Percentiles rank a stretch among this genome's conserved stretches.
These are phyloP conservation scores for Fusarium stilboides DNA, from an alignment of 2,329 filamentous ascomycete genomes.

Conservation along the genomic window DNA sequence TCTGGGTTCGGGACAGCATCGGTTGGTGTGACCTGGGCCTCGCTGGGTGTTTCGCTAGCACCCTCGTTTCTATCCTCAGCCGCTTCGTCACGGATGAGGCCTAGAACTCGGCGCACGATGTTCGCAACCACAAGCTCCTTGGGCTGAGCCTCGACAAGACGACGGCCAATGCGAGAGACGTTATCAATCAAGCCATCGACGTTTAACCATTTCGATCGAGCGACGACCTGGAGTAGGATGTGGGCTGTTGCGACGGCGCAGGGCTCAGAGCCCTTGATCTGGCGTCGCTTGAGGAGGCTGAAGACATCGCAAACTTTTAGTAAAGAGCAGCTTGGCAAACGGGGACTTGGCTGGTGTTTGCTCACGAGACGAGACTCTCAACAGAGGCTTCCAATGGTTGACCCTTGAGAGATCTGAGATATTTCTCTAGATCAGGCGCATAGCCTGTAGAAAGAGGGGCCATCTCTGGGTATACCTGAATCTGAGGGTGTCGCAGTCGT, in stretches of 20 bases:
- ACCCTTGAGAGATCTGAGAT: constrained; percentile 83
- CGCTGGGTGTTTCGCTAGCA: constrained; percentile 72
- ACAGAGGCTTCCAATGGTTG: constrained; percentile 85
- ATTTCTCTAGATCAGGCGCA: constrained; percentile 82
- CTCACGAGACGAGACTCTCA: constrained; percentile 86
- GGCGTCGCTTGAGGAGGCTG: constrained; percentile 89
- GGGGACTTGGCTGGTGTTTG: constrained; percentile 30
- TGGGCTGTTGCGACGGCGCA: constrained; percentile 94
- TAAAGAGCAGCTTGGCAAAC: constrained; percentile 9
- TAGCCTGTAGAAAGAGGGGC: constrained; percentile 55
- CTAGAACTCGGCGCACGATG: constrained; percentile 90
- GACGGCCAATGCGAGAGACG: constrained; percentile 83
- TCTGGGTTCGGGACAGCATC: constrained; percentile 55
- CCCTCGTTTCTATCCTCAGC: constrained; percentile 81
- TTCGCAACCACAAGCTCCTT: constrained; percentile 95
- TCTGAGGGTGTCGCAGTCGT: constrained; percentile 23
- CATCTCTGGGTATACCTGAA: constrained; percentile 48
- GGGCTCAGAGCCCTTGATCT: constrained; percentile 88
- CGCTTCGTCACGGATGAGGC: constrained; percentile 91
- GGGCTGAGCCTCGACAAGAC: constrained; percentile 86
- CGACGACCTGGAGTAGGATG: constrained; percentile 88
- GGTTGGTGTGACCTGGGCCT: constrained; percentile 59
- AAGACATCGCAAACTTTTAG: constrained; percentile 28
- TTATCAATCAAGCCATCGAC: constrained; percentile 84
- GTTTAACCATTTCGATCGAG: constrained; percentile 83